Conservation (phyloP, 1,284 basidiomycete genomes). For the Bothia castanella region DNA sequence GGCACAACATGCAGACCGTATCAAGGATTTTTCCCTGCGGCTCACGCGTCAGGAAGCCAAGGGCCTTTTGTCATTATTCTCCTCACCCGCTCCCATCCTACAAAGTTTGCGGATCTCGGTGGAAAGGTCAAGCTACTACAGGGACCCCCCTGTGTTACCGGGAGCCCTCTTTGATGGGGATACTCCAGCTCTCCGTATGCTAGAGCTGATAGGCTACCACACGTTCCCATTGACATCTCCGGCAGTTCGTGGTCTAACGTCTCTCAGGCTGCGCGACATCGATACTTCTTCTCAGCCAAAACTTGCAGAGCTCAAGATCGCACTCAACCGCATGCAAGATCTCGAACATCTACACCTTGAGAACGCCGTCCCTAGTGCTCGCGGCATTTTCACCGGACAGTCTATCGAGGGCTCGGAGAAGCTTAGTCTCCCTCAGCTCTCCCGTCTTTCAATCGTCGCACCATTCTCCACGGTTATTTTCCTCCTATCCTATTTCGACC, state of each 20-base stretch:
- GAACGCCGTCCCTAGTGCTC: conserved; percentile 26
- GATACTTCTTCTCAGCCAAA: conserved; percentile 21
- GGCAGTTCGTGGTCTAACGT: conserved; percentile 28
- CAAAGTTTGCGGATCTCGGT: conserved; percentile 17
- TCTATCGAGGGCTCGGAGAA: conserved; percentile 4
- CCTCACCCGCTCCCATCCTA: conserved; percentile 19
- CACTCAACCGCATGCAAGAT: conserved; percentile 30
- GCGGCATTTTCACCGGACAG: background rate
- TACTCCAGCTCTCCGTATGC: conserved; percentile 28
- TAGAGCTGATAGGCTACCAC: conserved; percentile 29
- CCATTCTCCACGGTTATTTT: conserved; percentile 17
- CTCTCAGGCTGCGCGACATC: conserved; percentile 29
- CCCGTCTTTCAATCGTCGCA: conserved; percentile 20
- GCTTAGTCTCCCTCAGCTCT: conserved; percentile 19
- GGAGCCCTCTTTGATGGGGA: conserved; percentile 23
- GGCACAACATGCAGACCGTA: conserved; percentile 21
- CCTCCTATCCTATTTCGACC: conserved; percentile 18
- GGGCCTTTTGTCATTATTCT: conserved; percentile 15
- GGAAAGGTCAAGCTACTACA: conserved; percentile 7
- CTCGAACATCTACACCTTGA: conserved; percentile 33
- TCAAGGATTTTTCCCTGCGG: conserved; percentile 20
- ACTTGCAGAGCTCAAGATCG: conserved; percentile 24
- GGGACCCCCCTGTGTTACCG: conserved; percentile 15
- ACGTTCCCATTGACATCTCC: conserved; percentile 29
- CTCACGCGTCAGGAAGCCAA: conserved; percentile 10